These are phyloP conservation scores for Lentinula boryana DNA, from an alignment of 768 basidiomycete genomes.

Conservation along the genomic window DNA sequence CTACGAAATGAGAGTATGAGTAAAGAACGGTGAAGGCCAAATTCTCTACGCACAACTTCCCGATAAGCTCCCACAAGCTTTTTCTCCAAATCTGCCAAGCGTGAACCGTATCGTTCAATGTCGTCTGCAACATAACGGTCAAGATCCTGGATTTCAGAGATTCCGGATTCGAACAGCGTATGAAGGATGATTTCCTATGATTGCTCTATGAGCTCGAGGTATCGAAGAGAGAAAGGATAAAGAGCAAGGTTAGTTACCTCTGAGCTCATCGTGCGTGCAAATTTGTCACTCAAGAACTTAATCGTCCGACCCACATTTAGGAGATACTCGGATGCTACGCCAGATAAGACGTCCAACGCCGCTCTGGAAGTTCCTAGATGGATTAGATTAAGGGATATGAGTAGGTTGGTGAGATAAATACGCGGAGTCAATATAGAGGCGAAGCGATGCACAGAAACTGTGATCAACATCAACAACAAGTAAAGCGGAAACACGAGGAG, in stretches of 20 bases:
- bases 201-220: not conserved
- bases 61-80: conserved; percentile 80
- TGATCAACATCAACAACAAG: not conserved
- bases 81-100: conserved; percentile 76
- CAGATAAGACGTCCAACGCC: conserved; percentile 71
- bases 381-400: not conserved
- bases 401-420: not conserved
- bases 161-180: conserved; percentile 86
- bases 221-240: not conserved
- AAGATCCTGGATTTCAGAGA: conserved; percentile 68
- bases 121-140: conserved; percentile 89
- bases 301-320: conserved; percentile 85
- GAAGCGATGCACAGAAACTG: not conserved
- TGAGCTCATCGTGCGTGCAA: conserved; percentile 70
- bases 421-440: not conserved
- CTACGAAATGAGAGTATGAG: conserved; percentile 12
- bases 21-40: not conserved
- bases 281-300: conserved; percentile 75
- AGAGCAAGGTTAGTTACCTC: conserved; percentile 47
- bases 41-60: conserved; percentile 56
- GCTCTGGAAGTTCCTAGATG: conserved; percentile 62
- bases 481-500: not conserved
- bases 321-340: conserved; percentile 77
- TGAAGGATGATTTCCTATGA: conserved; percentile 90
- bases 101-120: conserved; percentile 71